Evolutionary conservation across 202 grass and related monocot species (phyloP).

Genomic region (Schoenoplectus tabernaemontani): DNA sequence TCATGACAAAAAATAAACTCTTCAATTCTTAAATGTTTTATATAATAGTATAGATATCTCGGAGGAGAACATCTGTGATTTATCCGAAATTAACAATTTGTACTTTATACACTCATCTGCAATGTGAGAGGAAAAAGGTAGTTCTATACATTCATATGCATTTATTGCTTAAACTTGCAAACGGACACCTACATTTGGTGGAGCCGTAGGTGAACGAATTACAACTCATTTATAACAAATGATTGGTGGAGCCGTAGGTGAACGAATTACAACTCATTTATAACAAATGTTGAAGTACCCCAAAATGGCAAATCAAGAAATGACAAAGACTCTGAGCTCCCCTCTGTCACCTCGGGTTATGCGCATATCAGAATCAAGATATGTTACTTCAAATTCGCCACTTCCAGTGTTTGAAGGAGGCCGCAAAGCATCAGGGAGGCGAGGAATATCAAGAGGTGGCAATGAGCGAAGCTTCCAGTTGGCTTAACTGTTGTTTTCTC

Average conservation of each 20-base stretch:
- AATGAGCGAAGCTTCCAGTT: slow-evolving; percentile 56
- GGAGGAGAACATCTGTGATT: no score
- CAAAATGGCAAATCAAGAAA: slow-evolving; percentile 33
- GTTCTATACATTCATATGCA: no score
- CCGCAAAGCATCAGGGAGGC: slow-evolving; percentile 55
- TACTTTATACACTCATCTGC: no score
- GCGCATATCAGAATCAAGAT: slow-evolving; percentile 68
- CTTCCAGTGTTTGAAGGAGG: slow-evolving; percentile 61
- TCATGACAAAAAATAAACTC: no score
- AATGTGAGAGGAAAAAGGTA: no score
- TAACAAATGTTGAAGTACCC: neutral
- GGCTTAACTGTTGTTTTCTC: slow-evolving; percentile 90
- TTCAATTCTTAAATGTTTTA: no score
- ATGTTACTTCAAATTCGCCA: slow-evolving; percentile 92
- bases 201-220: neutral
- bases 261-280: neutral
- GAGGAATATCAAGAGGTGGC: slow-evolving; percentile 70
- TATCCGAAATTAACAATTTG: neutral
- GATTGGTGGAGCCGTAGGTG: neutral
- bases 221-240: neutral
- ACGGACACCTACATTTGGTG: neutral
- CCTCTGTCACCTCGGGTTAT: slow-evolving; percentile 70
- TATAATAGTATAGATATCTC: no score
- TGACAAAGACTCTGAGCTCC: slow-evolving; percentile 86
- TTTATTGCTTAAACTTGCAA: neutral